Percentiles rank a stretch among this genome's conserved stretches.
phyloP scores from a whole-genome alignment of 306 rosid genomes.

The Sophora flavescens region DNA sequence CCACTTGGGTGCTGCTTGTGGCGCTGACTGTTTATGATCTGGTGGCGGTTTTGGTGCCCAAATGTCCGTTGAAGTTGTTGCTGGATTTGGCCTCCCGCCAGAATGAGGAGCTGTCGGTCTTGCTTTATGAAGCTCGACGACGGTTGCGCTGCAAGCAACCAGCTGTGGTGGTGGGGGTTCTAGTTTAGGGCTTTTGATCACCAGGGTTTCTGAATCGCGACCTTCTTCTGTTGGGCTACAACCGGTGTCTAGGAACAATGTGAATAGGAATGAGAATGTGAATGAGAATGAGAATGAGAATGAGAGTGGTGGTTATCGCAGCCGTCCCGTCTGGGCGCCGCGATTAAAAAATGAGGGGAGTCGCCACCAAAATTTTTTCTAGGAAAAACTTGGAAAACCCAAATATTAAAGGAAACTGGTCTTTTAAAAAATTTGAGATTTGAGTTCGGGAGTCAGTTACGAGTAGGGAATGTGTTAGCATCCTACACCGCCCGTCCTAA shows the following conservation, averaged over 20 bases:
- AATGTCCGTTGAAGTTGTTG: conserved; percentile 86
- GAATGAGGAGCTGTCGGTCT: conserved; percentile 89
- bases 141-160: conserved; percentile 51
- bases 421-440: too few species aligned
- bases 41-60: conserved; percentile 92
- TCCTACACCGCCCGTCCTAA: too few species aligned
- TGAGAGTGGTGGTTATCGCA: conserved; percentile 33
- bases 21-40: conserved; percentile 86
- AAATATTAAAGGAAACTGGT: too few species aligned
- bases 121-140: conserved; percentile 90
- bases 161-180: conserved; percentile 46
- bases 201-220: conserved; percentile 64
- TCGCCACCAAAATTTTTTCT: too few species aligned
- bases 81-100: conserved; percentile 88
- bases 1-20: conserved; percentile 85
- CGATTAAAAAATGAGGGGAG: conserved; percentile 35
- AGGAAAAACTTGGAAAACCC: too few species aligned
- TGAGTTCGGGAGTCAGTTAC: too few species aligned
- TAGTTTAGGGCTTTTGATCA: conserved; percentile 61
- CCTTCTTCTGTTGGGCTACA: conserved; percentile 82
- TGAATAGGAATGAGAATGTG: not conserved
- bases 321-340: too few species aligned
- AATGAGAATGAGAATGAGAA: conserved; percentile 1
- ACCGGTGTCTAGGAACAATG: conserved; percentile 46
- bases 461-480: too few species aligned